Conservation (phyloP, 768 basidiomycete species). For the Porphyrellus cyaneotinctus region DNA sequence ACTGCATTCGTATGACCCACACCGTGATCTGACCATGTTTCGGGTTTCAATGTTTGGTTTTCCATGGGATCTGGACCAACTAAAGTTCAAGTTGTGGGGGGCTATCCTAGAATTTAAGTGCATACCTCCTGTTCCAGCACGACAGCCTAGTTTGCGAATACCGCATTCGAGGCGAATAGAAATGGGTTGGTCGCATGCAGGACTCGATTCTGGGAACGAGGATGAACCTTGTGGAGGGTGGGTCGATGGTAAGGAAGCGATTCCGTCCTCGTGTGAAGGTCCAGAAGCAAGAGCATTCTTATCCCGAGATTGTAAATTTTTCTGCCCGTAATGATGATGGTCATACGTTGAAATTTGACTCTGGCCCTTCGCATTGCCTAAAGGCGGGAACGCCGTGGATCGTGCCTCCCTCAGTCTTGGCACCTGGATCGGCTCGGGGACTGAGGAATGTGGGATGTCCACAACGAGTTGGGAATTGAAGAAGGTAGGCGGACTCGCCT, state of each 20-base stretch:
- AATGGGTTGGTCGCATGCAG: neutral
- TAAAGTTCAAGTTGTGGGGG: too few relatives aligned
- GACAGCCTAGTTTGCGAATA: slow-evolving; percentile 9
- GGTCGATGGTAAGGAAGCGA: neutral
- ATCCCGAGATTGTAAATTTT: neutral
- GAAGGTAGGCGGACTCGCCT: slow-evolving; percentile 18
- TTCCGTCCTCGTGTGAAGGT: neutral
- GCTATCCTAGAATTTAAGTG: too few relatives aligned
- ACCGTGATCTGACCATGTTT: slow-evolving; percentile 17
- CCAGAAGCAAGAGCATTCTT: neutral
- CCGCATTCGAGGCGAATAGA: slow-evolving; percentile 7
- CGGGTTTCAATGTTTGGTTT: slow-evolving; percentile 5
- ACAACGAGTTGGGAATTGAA: slow-evolving; percentile 15
- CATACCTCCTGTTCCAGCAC: slow-evolving; percentile 6
- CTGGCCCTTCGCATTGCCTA: neutral
- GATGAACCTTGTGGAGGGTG: neutral
- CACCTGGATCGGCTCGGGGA: neutral
- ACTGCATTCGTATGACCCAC: slow-evolving; percentile 10
- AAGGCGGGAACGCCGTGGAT: neutral
- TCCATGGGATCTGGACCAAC: neutral
- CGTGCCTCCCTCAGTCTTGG: neutral
- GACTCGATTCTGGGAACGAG: neutral
- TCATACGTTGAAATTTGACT: neutral
- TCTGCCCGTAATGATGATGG: neutral
- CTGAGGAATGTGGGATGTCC: neutral